Conservation (phyloP, 305 asterid species). For the Solanum hybrid region DNA sequence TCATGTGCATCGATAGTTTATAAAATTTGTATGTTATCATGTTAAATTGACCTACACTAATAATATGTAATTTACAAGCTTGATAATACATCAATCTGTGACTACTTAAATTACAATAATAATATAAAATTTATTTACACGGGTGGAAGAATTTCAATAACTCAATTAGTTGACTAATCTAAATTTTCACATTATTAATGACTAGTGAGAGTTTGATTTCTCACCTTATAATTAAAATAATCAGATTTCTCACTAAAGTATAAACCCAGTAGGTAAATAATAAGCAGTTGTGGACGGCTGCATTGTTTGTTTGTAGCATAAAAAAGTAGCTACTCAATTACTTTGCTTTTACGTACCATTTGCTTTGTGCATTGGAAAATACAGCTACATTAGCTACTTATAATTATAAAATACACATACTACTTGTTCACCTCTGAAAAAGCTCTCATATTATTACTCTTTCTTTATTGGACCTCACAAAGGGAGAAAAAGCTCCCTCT, state of each 20-base stretch:
- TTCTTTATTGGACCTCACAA: constrained; percentile 4
- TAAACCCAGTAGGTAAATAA: neutral
- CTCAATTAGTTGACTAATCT: no score
- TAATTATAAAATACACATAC: neutral
- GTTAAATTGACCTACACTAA: neutral
- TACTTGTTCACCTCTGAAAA: constrained; percentile 8
- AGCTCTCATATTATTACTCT: neutral
- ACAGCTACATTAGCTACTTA: neutral
- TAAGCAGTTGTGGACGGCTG: neutral
- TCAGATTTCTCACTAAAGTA: neutral
- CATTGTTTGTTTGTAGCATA: neutral
- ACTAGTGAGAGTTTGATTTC: rapidly evolving
- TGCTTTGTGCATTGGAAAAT: neutral
- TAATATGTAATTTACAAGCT: neutral
- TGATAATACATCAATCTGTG: neutral
- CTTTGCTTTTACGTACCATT: neutral
- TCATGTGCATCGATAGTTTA: neutral
- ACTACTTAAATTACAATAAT: neutral
- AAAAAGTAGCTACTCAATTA: neutral
- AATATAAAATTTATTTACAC: neutral
- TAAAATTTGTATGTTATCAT: neutral
- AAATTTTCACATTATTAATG: no score
- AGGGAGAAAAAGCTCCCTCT: neutral
- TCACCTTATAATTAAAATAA: neutral
- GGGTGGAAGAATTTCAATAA: no score